These are phyloP conservation scores for Botryotinia calthae DNA, from an alignment of 2,329 filamentous ascomycete genomes.

Conservation along the genomic window DNA sequence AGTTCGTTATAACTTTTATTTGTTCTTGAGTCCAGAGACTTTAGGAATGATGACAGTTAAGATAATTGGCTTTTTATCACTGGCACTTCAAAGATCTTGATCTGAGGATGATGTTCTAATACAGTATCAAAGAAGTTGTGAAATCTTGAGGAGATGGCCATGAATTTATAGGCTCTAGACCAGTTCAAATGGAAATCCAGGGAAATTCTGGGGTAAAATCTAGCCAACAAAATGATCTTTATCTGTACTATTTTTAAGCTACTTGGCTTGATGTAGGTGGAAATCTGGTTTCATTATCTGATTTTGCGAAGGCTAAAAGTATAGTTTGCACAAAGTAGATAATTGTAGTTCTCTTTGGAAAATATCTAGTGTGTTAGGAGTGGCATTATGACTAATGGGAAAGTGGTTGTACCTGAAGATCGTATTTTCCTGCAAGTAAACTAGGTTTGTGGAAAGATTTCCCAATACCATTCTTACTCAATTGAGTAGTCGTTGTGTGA, in stretches of 20 bases:
- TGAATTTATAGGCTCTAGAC: not conserved
- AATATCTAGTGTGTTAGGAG: not conserved
- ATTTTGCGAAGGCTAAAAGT: not conserved
- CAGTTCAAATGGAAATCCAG: not conserved
- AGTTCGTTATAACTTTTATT: not conserved
- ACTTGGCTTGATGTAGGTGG: not conserved
- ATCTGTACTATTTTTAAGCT: not conserved
- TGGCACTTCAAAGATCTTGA: not conserved
- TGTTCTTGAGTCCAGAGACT: not conserved
- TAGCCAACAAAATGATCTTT: not conserved
- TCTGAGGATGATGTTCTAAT: not conserved
- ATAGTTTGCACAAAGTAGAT: not conserved
- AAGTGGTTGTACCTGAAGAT: not conserved
- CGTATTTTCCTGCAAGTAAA: not conserved
- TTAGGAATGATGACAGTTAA: not conserved
- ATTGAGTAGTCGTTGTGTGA: not conserved
- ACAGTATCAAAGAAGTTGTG: not conserved
- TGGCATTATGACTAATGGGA: not conserved
- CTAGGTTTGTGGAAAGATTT: not conserved
- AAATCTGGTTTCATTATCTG: no score
- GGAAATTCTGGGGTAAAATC: not conserved
- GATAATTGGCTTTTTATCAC: not conserved
- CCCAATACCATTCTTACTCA: not conserved
- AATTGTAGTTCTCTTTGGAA: not conserved
- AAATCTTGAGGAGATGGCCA: not conserved